Evolutionary conservation across 768 basidiomycete species (phyloP).

Genomic region (Pleurotus djamor): DNA sequence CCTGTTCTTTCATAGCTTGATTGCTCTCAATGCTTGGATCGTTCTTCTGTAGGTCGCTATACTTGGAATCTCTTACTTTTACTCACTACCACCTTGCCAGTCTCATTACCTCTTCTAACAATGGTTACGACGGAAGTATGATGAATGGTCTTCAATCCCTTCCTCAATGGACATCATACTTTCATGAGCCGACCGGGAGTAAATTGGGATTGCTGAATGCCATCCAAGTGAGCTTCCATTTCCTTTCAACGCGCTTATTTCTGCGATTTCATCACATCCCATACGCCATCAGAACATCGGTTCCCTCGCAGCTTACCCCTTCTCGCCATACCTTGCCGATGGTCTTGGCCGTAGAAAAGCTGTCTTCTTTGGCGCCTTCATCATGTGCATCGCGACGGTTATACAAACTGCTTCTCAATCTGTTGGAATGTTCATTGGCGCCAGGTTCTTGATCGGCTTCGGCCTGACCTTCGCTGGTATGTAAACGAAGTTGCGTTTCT

Average conservation of each 20-base stretch:
- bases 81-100: neutral
- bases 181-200: neutral
- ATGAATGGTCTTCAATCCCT: slow-evolving; percentile 3
- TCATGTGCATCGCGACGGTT: slow-evolving; percentile 28
- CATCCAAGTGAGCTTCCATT: neutral
- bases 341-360: neutral
- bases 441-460: slow-evolving; percentile 10
- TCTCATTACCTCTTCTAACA: slow-evolving; percentile 38
- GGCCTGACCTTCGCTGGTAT: slow-evolving; percentile 4
- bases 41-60: neutral
- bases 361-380: slow-evolving; percentile 21
- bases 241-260: neutral
- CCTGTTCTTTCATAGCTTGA: neutral
- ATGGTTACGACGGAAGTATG: slow-evolving; percentile 28
- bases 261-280: neutral
- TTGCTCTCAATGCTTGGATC: slow-evolving; percentile 1
- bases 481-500: neutral
- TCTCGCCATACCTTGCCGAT: slow-evolving; percentile 4
- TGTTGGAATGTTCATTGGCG: slow-evolving; percentile 31
- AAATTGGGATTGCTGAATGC: neutral
- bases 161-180: neutral
- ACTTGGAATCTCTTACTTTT: neutral
- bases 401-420: slow-evolving; percentile 26
- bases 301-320: neutral
- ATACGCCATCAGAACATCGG: neutral